Percentiles rank a stretch among this genome's conserved stretches.
Conservation (phyloP, 768 basidiomycete genomes). For the Pulveroboletus ravenelii region DNA sequence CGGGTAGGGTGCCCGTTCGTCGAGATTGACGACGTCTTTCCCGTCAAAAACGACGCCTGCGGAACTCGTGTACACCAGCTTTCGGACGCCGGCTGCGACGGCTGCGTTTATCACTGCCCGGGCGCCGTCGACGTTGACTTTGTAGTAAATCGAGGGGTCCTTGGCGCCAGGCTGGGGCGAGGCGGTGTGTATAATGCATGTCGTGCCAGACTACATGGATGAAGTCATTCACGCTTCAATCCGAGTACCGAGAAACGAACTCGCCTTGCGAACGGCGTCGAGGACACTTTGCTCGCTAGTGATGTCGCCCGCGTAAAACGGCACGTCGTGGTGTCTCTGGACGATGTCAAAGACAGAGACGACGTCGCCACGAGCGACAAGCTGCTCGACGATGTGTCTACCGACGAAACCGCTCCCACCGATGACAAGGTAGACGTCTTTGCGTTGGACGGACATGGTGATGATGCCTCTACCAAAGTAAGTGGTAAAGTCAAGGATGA, state of each 20-base stretch:
- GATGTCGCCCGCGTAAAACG: slow-evolving; percentile 89
- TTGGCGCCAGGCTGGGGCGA: slow-evolving; percentile 71
- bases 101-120: slow-evolving; percentile 81
- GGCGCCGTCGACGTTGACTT: slow-evolving; percentile 93
- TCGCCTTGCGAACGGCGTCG: slow-evolving; percentile 68
- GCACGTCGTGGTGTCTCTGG: slow-evolving; percentile 80
- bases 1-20: slow-evolving; percentile 80
- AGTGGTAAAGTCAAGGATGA: neutral
- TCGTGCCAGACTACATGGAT: slow-evolving; percentile 60
- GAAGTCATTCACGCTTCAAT: neutral
- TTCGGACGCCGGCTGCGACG: slow-evolving; percentile 62
- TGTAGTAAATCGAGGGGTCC: slow-evolving; percentile 72
- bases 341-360: slow-evolving; percentile 91
- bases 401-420: slow-evolving; percentile 94
- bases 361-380: slow-evolving; percentile 71
- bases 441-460: slow-evolving; percentile 23
- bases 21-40: slow-evolving; percentile 71
- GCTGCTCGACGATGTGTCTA: slow-evolving; percentile 82
- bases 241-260: slow-evolving; percentile 13
- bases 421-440: slow-evolving; percentile 83
- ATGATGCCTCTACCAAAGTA: neutral
- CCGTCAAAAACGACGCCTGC: slow-evolving; percentile 90
- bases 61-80: slow-evolving; percentile 92
- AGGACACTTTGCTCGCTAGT: slow-evolving; percentile 69
- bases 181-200: slow-evolving; percentile 94